Evolutionary conservation across 2,329 filamentous ascomycete species (phyloP).

Genomic region (Cryphonectria japonica): DNA sequence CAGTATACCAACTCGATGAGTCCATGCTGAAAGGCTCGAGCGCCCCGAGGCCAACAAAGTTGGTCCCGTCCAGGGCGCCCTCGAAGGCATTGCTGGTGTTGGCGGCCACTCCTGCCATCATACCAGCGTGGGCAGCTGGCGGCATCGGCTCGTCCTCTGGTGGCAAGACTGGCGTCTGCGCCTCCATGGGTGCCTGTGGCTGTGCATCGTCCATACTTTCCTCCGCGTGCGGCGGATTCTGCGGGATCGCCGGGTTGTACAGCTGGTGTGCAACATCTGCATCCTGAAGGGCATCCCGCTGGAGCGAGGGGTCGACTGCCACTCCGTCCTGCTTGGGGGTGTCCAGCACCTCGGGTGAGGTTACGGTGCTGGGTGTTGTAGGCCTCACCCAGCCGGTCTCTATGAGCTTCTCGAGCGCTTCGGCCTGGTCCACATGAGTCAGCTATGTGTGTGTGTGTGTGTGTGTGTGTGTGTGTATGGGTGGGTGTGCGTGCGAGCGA

Average conservation of each 20-base stretch:
- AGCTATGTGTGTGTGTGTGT: background rate
- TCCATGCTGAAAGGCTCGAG: conserved; percentile 36
- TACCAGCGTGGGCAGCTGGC: conserved; percentile 22
- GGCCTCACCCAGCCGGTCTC: conserved; percentile 41
- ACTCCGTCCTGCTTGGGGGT: conserved; percentile 23
- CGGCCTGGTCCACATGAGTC: conserved; percentile 33
- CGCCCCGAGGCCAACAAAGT: conserved; percentile 34
- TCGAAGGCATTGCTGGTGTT: conserved; percentile 41
- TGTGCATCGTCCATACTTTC: conserved; percentile 31
- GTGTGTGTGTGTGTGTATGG: too few species aligned
- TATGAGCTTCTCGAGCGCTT: conserved; percentile 57
- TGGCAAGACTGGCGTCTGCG: conserved; percentile 23
- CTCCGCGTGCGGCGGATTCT: conserved; percentile 20
- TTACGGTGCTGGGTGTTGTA: conserved; percentile 36
- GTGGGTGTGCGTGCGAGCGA: too few species aligned
- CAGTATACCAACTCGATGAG: conserved; percentile 29
- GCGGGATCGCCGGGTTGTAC: conserved; percentile 29
- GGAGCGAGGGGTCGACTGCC: conserved; percentile 29
- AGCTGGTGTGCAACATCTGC: conserved; percentile 29
- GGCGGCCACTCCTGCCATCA: conserved; percentile 31
- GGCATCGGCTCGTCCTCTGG: conserved; percentile 27
- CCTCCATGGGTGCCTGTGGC: conserved; percentile 24
- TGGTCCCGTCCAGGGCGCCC: conserved; percentile 39
- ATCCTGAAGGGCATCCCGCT: conserved; percentile 30
- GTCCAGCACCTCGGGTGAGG: conserved; percentile 21